Percentiles rank a stretch among this genome's conserved stretches.
phyloP scores from a whole-genome alignment of 169 alveolate genomes.

The Plasmodium ovale region DNA sequence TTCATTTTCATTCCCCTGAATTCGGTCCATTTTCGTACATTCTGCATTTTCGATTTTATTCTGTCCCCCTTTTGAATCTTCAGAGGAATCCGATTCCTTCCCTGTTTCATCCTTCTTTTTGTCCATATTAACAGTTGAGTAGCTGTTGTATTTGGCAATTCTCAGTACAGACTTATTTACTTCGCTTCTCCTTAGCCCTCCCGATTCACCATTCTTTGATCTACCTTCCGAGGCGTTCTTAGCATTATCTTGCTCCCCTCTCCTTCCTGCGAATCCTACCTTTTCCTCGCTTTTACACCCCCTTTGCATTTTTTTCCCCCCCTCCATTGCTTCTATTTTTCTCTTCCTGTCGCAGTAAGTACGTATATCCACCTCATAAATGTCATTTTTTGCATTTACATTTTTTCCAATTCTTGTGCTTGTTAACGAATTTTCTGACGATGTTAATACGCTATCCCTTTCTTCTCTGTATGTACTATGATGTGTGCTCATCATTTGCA shows the following conservation, averaged over 20 bases:
- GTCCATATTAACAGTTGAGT: not conserved
- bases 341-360: conserved; percentile 27
- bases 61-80: not conserved
- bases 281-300: not conserved
- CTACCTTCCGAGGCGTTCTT: not conserved
- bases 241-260: not conserved
- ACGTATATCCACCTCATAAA: not conserved
- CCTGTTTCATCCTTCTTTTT: not conserved
- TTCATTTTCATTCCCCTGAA: not conserved
- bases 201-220: no score
- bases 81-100: not conserved
- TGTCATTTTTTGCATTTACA: not conserved
- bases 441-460: not conserved
- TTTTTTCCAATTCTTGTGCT: not conserved
- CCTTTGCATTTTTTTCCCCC: not conserved
- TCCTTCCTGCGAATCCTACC: not conserved
- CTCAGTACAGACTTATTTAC: no score
- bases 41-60: not conserved
- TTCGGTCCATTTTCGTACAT: not conserved
- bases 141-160: not conserved
- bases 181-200: no score
- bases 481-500: not conserved
- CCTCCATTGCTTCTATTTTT: conserved; percentile 28
- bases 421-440: not conserved
- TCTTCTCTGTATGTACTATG: not conserved